These are phyloP conservation scores for Aulographum hederae DNA, from an alignment of 2,329 filamentous ascomycete genomes.

Conservation along the genomic window DNA sequence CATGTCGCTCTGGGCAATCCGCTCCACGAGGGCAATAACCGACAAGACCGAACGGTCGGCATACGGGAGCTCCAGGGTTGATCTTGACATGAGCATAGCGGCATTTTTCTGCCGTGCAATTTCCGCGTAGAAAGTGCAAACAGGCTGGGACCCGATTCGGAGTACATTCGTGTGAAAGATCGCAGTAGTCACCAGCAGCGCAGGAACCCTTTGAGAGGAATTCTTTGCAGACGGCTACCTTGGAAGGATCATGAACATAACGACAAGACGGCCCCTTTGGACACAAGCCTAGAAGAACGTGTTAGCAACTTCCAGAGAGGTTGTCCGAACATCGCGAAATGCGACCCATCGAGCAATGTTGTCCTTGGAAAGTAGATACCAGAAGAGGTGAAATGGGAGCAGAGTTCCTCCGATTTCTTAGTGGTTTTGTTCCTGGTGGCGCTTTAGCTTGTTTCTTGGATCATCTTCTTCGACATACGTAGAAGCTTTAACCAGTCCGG, in stretches of 20 bases:
- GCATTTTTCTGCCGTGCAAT: conserved; percentile 74
- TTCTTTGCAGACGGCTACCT: conserved; percentile 79
- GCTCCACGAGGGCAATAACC: conserved; percentile 79
- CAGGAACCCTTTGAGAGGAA: conserved; percentile 69
- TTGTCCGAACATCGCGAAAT: not conserved
- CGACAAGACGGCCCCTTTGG: conserved; percentile 63
- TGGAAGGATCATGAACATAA: conserved; percentile 67
- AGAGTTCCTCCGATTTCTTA: conserved; percentile 55
- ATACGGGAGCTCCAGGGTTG: conserved; percentile 60
- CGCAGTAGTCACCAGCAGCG: conserved; percentile 59
- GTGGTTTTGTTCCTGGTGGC: conserved; percentile 14
- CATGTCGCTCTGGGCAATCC: conserved; percentile 64
- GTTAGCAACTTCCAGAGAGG: conserved; percentile 5
- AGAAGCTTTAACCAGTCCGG: conserved; percentile 48
- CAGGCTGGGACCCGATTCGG: conserved; percentile 76
- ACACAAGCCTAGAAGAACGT: conserved; percentile 52
- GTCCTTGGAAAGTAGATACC: conserved; percentile 21
- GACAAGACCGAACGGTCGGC: conserved; percentile 64
- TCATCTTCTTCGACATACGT: not conserved
- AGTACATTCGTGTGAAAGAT: conserved; percentile 74
- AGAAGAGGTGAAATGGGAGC: conserved; percentile 38
- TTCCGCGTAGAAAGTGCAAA: conserved; percentile 75
- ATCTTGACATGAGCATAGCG: conserved; percentile 73
- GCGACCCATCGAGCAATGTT: conserved; percentile 1
- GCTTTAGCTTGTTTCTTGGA: conserved; percentile 1